phyloP scores from a whole-genome alignment of 2,329 filamentous ascomycete species.

The Diaporthe capsici region DNA sequence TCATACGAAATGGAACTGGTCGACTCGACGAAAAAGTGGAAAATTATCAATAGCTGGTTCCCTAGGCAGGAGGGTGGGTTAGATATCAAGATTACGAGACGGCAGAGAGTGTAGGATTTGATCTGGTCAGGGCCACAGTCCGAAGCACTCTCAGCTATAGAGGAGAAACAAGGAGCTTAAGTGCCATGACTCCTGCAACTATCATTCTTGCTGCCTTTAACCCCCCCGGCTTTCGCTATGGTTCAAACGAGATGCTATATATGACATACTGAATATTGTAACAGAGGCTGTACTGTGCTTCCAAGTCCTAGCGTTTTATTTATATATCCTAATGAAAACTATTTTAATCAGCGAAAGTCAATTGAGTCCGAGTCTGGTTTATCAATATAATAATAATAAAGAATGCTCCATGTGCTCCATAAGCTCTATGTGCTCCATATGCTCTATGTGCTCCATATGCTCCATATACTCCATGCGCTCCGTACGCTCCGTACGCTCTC shows the following conservation, averaged over 20 bases:
- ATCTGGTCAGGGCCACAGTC: neutral
- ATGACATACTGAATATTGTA: neutral
- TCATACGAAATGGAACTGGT: slow-evolving; percentile 67
- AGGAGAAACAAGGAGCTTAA: neutral
- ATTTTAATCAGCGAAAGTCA: no score
- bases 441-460: no score
- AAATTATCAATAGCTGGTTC: slow-evolving; percentile 31
- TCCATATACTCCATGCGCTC: no score
- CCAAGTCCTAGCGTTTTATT: neutral
- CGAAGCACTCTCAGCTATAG: no score
- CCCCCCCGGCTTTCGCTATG: no score
- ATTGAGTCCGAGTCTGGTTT: no score
- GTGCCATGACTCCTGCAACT: neutral
- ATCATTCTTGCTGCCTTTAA: neutral
- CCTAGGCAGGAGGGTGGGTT: slow-evolving; percentile 31
- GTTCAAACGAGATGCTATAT: no score
- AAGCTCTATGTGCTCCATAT: no score
- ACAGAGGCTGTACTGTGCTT: neutral
- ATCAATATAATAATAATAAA: no score
- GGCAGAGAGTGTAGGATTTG: neutral
- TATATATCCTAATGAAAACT: neutral
- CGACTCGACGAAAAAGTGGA: neutral
- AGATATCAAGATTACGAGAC: slow-evolving; percentile 21
- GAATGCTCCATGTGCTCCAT: no score
- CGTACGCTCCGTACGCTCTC: no score